Evolutionary conservation across 2,329 filamentous ascomycete species (phyloP).

Genomic region (Penicillium sp.): DNA sequence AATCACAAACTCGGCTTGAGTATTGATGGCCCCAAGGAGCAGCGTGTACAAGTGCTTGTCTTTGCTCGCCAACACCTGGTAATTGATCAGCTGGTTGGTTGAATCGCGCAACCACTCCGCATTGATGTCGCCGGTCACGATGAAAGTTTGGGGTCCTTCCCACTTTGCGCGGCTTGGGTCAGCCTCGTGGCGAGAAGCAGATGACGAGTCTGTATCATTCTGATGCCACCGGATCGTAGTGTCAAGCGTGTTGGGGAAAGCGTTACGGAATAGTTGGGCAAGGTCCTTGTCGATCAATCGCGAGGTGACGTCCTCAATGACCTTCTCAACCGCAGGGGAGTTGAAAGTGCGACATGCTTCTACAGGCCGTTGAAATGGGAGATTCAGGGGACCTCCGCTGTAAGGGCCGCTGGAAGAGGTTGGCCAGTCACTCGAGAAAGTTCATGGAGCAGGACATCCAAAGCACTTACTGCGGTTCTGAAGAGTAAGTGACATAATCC

Average conservation of each 20-base stretch:
- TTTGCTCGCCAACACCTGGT: constrained; percentile 75
- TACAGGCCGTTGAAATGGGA: constrained; percentile 82
- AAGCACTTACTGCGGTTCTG: constrained; percentile 52
- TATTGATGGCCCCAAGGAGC: constrained; percentile 90
- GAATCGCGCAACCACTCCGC: constrained; percentile 90
- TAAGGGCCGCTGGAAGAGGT: constrained; percentile 58
- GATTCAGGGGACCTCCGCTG: constrained; percentile 68
- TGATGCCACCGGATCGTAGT: constrained; percentile 86
- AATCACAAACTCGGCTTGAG: constrained; percentile 91
- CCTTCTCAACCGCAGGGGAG: constrained; percentile 77
- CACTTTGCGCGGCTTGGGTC: constrained; percentile 60
- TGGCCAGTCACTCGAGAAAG: constrained; percentile 4
- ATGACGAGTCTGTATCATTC: constrained; percentile 46
- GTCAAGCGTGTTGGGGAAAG: constrained; percentile 86
- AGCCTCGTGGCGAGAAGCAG: constrained; percentile 30
- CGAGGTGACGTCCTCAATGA: constrained; percentile 74
- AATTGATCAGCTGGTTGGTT: constrained; percentile 87
- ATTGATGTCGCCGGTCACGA: constrained; percentile 89
- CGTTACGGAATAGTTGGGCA: constrained; percentile 88
- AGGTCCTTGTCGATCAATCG: constrained; percentile 80
- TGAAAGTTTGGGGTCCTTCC: constrained; percentile 82
- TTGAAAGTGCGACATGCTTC: constrained; percentile 80
- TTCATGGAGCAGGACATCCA: neutral
- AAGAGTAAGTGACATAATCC: constrained; percentile 59
- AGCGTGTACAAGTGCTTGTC: constrained; percentile 71